phyloP scores from a whole-genome alignment of 2,329 filamentous ascomycete genomes.

The Verticillium albo-atrum region DNA sequence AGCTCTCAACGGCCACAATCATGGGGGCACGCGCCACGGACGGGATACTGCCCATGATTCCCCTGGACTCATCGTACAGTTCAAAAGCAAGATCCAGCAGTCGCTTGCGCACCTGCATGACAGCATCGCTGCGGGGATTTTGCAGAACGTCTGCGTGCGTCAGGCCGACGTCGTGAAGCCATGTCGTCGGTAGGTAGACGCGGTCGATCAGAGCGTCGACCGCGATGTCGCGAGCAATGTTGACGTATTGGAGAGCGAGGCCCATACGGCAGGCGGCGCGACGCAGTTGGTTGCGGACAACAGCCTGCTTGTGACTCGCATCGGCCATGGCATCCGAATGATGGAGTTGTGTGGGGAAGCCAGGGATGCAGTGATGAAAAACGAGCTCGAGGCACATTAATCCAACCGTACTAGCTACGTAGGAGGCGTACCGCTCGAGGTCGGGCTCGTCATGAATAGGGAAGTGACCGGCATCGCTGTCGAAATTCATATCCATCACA shows the following conservation, averaged over 20 bases:
- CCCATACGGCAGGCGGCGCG: constrained; percentile 62
- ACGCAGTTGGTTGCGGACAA: constrained; percentile 39
- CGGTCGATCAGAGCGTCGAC: constrained; percentile 61
- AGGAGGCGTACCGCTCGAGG: constrained; percentile 58
- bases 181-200: constrained; percentile 63
- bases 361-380: constrained; percentile 45
- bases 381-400: constrained; percentile 64
- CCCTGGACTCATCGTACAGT: constrained; percentile 50
- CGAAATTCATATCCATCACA: constrained; percentile 61
- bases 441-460: constrained; percentile 57
- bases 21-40: constrained; percentile 56
- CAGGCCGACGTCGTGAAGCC: constrained; percentile 56
- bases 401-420: constrained; percentile 69
- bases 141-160: constrained; percentile 49
- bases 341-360: not conserved
- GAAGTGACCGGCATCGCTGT: constrained; percentile 20
- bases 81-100: constrained; percentile 58
- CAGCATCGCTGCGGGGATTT: constrained; percentile 37
- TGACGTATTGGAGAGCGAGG: constrained; percentile 70
- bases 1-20: constrained; percentile 67
- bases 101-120: constrained; percentile 45
- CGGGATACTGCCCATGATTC: constrained; percentile 58
- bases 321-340: not conserved
- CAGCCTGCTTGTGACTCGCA: constrained; percentile 11
- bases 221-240: constrained; percentile 69